Base-by-base conservation (phyloP, 345 rosid species). In the Citrus inodora region DNA sequence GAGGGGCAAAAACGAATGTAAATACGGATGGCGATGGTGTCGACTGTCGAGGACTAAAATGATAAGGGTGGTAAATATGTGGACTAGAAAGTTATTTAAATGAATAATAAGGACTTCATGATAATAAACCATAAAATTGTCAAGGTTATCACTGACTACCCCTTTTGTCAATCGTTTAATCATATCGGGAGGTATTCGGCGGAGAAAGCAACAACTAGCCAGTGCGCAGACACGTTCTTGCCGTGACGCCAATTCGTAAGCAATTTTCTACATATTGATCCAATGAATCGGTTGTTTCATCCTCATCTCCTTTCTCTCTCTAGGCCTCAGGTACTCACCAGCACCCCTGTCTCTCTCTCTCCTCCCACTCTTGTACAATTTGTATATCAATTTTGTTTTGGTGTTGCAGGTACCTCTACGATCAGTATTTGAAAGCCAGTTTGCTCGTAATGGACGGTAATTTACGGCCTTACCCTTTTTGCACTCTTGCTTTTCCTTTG, bases 361-460 rank as follows among this genome's bases (percentile, higher is more conserved):
- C 35, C 35, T 33, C 24, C n/a, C 30, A 35, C 37, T 33, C 28
- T 55, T 5, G n/a, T 13, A n/a, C n/a, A 71, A 17, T 53, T 51
- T 32, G 40, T 8, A 28, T 55, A 71, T 19, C 58, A 16, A 0
- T 17, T 53, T 4, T 75, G 22, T 5, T 30, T n/a, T 37, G 30
- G 16, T 7, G 72, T 87, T 83, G 30, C 78, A 92, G 98, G 86
- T 70, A 71, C 87, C 86, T 70, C 27, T 83, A 19, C 46, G 74
- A 55, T 88, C 90, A 35, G 78, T 84, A 42, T 75, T 82, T 77
- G 81, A 55, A 24, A 71, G 48, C 63, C 77, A 84, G 66, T 66
- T 76, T 19, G 76, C 82, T 70, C 42, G 42, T 81, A 83, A 90
- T 85, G 90, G 87, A 87, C 80, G 97, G 98, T 94, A 85, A 55